Conservation (phyloP, 169 alveolate genomes). For the Cryptosporidium xiaoi region DNA sequence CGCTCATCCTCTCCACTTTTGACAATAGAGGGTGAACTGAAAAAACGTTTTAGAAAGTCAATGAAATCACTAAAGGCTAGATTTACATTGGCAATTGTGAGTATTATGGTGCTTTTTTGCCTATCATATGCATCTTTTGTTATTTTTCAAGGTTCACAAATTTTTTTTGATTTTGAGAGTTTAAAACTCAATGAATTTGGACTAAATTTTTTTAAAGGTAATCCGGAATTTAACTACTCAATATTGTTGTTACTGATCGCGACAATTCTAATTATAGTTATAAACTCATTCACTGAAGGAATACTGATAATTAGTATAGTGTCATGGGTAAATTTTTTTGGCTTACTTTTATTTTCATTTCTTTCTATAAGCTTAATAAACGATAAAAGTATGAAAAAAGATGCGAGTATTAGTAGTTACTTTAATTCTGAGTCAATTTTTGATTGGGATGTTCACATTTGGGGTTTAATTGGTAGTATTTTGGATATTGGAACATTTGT, state of each 20-base stretch:
- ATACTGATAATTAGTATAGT: background rate
- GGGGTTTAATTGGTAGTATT: conserved; percentile 38
- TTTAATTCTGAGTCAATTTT: background rate
- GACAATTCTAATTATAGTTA: background rate
- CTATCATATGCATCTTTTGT: conserved; percentile 37
- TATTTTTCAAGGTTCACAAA: conserved; percentile 25
- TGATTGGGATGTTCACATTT: conserved; percentile 62
- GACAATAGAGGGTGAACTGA: conserved; percentile 18
- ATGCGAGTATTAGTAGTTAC: background rate
- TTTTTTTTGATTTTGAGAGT: conserved; percentile 1
- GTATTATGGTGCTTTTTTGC: conserved; percentile 45
- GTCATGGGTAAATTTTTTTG: conserved; percentile 59
- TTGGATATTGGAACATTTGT: conserved; percentile 48
- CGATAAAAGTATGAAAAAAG: background rate
- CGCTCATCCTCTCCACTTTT: background rate
- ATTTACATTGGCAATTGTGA: conserved; percentile 4
- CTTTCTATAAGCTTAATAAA: background rate
- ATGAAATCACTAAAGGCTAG: conserved; percentile 30
- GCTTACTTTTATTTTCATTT: conserved; percentile 17
- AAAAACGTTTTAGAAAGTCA: conserved; percentile 9
- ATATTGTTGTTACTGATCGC: conserved; percentile 13
- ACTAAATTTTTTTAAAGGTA: background rate
- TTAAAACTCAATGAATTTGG: background rate
- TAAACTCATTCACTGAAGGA: background rate
- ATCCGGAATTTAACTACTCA: conserved; percentile 2